Evolutionary conservation across 2,329 filamentous ascomycete species (phyloP).

Genomic region (Cercospora janseana): DNA sequence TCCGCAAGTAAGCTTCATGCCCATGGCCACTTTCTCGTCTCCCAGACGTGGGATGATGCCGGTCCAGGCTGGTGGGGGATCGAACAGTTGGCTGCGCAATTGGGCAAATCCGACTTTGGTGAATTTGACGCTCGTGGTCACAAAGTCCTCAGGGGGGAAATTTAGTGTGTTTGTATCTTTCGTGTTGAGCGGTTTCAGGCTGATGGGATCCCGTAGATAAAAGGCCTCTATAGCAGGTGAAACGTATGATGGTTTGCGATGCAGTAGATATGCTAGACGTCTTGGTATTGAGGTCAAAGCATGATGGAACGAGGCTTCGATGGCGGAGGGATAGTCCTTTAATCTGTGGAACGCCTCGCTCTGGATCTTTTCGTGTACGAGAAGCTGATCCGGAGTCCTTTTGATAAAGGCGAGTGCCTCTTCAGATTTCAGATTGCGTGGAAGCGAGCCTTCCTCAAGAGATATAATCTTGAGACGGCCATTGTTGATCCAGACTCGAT

Average conservation of each 20-base stretch:
- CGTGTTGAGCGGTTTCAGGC: slow-evolving; percentile 66
- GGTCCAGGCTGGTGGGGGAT: slow-evolving; percentile 58
- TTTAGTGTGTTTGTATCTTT: slow-evolving; percentile 53
- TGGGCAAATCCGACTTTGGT: slow-evolving; percentile 90
- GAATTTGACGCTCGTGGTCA: slow-evolving; percentile 75
- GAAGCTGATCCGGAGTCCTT: slow-evolving; percentile 56
- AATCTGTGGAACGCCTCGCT: slow-evolving; percentile 88
- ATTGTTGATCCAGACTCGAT: slow-evolving; percentile 84
- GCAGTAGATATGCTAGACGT: slow-evolving; percentile 75
- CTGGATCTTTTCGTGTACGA: slow-evolving; percentile 73
- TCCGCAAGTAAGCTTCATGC: slow-evolving; percentile 86
- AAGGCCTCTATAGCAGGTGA: slow-evolving; percentile 86
- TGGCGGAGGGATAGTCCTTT: slow-evolving; percentile 76
- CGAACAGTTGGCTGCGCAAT: slow-evolving; percentile 79
- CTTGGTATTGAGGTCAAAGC: slow-evolving; percentile 73
- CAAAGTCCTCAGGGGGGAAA: slow-evolving; percentile 76
- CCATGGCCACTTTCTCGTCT: slow-evolving; percentile 58
- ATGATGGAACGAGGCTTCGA: slow-evolving; percentile 72
- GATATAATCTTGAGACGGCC: slow-evolving; percentile 75
- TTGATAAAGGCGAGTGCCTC: slow-evolving; percentile 65
- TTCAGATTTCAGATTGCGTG: slow-evolving; percentile 57
- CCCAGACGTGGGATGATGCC: slow-evolving; percentile 42
- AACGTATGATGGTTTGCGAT: slow-evolving; percentile 70
- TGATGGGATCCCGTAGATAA: slow-evolving; percentile 80
- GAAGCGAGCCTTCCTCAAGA: slow-evolving; percentile 35